Evolutionary conservation across 2,329 filamentous ascomycete species (phyloP), one percentile per base, ranked within the genome.

Genomic region (Diaporthe citri): DNA sequence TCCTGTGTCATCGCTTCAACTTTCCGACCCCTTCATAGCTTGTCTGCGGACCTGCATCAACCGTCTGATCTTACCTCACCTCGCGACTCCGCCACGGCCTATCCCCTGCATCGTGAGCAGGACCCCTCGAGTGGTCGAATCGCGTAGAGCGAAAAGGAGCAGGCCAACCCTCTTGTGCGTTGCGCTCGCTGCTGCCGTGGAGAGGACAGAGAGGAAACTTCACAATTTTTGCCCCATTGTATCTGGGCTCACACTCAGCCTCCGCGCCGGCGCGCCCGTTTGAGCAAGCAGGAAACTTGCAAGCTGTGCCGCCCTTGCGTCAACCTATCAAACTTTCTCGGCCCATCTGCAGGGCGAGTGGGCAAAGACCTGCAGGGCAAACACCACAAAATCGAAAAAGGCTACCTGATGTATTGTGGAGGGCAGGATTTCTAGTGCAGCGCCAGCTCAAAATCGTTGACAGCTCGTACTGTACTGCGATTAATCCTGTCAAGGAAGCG

Each of bases 281-380:
- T 43, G 46, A 64, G 39, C 67, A 59, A 59, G 52, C 36, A 57
- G 74, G 60, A 62, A 41, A 28, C 46, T 39, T 52, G 64, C 46
- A 52, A 55, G 64, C 64, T 41, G 64, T 69, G 64, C 48, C 46
- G 46, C 64, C 64, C 64, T 69, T 69, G 64, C 56, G 31, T 57
- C 46, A 20, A 72, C 56, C 48, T 39, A 67, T 73, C 72, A 59
- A 62, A 36, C 52, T 22, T 46, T 36, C 69, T 51, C 48, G 55
- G 64, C 71, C 34, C 74, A 39, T 64, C 71, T 75, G 74, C 71
- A 73, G 64, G 71, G 71, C 71, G 60, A 70, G 71, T 70, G 71
- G 64, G 71, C 59, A 64, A 55, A 43, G 51, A 57, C 8, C 51
- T 70, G 71, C 71, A 74, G 64, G 57, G 71, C 71, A 74, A 75